Conservation (phyloP, 352 stramenopile species). For the Phytophthora podocarpi region DNA sequence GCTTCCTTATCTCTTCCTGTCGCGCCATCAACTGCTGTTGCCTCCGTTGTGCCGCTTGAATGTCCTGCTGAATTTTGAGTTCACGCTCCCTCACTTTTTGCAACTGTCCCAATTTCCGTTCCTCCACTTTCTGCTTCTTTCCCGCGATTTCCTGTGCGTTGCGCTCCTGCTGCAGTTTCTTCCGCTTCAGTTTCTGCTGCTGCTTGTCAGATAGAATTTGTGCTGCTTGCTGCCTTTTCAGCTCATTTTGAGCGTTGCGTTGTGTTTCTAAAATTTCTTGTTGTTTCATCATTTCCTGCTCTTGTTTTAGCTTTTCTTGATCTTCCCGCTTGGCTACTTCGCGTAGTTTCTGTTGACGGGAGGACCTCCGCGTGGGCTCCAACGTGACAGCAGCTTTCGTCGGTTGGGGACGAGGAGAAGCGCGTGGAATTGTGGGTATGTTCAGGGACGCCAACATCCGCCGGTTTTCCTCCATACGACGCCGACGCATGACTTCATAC, state of each 20-base stretch:
- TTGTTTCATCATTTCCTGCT: not conserved
- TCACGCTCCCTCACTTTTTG: not conserved
- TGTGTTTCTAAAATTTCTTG: not conserved
- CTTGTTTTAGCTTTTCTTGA: not conserved
- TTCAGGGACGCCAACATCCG: conserved; percentile 17
- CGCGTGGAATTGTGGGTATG: conserved; percentile 6
- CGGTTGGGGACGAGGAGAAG: not conserved
- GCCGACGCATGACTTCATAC: conserved; percentile 26
- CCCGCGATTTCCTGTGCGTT: not conserved
- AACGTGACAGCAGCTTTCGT: conserved; percentile 11
- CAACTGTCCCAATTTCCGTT: not conserved
- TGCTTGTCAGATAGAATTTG: not conserved
- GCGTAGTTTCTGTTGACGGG: conserved; percentile 9
- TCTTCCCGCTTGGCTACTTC: conserved; percentile 6
- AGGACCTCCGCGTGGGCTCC: conserved; percentile 46
- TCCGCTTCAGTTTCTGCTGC: conserved; percentile 11
- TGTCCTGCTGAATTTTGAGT: not conserved
- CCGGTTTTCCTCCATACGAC: conserved; percentile 28
- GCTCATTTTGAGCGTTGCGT: not conserved
- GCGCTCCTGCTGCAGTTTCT: not conserved
- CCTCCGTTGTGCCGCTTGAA: not conserved
- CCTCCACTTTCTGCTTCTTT: not conserved
- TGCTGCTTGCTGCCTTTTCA: not conserved
- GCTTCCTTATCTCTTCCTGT: conserved; percentile 4
- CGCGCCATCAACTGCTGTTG: not conserved